Percentiles rank a stretch among this genome's conserved stretches.
Evolutionary conservation across 2,329 filamentous ascomycete genomes (phyloP).

Genomic region (Niveomyces coronatus): DNA sequence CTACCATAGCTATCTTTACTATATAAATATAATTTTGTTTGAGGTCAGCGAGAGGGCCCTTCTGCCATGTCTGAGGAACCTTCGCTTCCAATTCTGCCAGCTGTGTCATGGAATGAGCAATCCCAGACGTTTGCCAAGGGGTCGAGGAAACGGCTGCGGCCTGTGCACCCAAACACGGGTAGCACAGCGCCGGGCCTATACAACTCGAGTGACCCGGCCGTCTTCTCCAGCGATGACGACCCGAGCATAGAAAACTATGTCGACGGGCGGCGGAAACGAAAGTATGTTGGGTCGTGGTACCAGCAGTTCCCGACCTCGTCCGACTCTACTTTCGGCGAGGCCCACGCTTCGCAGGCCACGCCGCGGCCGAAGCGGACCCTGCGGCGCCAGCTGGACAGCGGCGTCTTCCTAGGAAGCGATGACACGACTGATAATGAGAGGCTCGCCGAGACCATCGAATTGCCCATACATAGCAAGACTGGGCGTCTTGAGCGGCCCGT

Average conservation of each 20-base stretch:
- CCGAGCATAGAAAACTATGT: slow-evolving; percentile 55
- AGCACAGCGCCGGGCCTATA: slow-evolving; percentile 5
- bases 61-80: slow-evolving; percentile 32
- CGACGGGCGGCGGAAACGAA: slow-evolving; percentile 46
- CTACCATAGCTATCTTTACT: too few species aligned
- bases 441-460: slow-evolving; percentile 21
- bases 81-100: slow-evolving; percentile 29
- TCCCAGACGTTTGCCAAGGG: slow-evolving; percentile 29
- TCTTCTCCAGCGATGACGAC: slow-evolving; percentile 66
- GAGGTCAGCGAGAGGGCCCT: too few species aligned
- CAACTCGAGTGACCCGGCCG: slow-evolving; percentile 59
- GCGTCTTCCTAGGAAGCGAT: slow-evolving; percentile 59
- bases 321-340: slow-evolving; percentile 36
- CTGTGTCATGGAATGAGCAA: slow-evolving; percentile 27
- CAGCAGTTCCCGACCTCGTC: slow-evolving; percentile 44
- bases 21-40: too few species aligned
- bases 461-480: slow-evolving; percentile 24
- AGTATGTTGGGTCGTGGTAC: slow-evolving; percentile 59
- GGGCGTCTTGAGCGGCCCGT: slow-evolving; percentile 26
- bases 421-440: slow-evolving; percentile 33
- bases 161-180: slow-evolving; percentile 13
- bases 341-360: slow-evolving; percentile 15
- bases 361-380: slow-evolving; percentile 41
- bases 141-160: slow-evolving; percentile 30
- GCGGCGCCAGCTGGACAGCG: slow-evolving; percentile 54